phyloP scores from a whole-genome alignment of 1,284 basidiomycete species.

The Melampsora larici-populina region DNA sequence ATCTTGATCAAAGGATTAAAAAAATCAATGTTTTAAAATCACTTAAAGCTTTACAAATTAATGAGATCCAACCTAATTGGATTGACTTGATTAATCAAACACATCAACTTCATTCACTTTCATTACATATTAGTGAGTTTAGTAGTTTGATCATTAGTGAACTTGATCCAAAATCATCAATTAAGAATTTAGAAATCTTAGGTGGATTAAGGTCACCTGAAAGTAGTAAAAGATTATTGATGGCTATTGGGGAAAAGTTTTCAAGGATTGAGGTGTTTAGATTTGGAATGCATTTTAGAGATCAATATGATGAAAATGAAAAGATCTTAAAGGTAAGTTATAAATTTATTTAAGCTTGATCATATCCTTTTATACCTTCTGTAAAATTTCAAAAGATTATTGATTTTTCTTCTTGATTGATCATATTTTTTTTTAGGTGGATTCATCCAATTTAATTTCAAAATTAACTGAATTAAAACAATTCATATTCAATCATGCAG shows the following conservation, averaged over 20 bases:
- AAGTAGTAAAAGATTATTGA: conserved; percentile 5
- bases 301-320: conserved; percentile 4
- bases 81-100: conserved; percentile 19
- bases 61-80: conserved; percentile 35
- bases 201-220: conserved; percentile 15
- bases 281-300: conserved; percentile 14
- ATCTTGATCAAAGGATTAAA: conserved; percentile 7
- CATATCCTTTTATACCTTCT: too few relatives aligned
- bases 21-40: background rate
- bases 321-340: background rate
- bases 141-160: background rate
- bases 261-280: conserved; percentile 15
- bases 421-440: background rate
- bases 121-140: conserved; percentile 24
- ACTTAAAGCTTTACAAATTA: conserved; percentile 29
- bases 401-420: too few relatives aligned
- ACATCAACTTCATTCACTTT: conserved; percentile 6
- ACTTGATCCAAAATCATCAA: background rate
- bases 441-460: conserved; percentile 9
- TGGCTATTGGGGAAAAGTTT: conserved; percentile 4
- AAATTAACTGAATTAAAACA: conserved; percentile 10
- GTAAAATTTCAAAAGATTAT: too few relatives aligned
- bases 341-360: background rate
- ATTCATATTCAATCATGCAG: conserved; percentile 28
- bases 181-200: conserved; percentile 21